Conservation (phyloP, 1,284 basidiomycete species). For the Earliella scabrosa region DNA sequence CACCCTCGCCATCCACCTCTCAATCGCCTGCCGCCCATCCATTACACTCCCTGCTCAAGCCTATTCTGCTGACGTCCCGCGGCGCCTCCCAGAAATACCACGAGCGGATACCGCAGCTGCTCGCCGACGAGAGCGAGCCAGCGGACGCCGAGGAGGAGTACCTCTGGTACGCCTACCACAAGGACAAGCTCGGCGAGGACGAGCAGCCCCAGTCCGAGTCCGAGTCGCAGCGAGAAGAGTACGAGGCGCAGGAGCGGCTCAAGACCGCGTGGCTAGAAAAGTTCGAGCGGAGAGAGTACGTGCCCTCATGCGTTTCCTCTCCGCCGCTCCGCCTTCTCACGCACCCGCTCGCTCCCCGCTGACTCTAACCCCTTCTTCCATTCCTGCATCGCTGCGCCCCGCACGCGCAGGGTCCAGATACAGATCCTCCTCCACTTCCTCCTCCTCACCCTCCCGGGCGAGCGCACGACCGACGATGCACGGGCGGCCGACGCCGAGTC, state of each 20-base stretch:
- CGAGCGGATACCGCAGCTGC: constrained; percentile 58
- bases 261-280: constrained; percentile 58
- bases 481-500: constrained; percentile 4
- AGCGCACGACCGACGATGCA: constrained; percentile 4
- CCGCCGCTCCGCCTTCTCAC: neutral
- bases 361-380: constrained; percentile 8
- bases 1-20: constrained; percentile 14
- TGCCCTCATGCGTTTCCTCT: constrained; percentile 20
- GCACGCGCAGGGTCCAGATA: constrained; percentile 58
- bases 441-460: constrained; percentile 61
- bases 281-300: constrained; percentile 76
- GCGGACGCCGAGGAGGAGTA: constrained; percentile 68
- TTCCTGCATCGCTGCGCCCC: neutral
- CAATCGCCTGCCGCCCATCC: constrained; percentile 45
- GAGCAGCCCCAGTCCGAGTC: constrained; percentile 21
- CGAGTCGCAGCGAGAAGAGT: constrained; percentile 17
- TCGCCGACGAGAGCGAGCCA: constrained; percentile 57
- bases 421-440: constrained; percentile 72
- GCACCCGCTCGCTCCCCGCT: neutral
- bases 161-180: constrained; percentile 71
- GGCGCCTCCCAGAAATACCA: constrained; percentile 64
- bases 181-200: constrained; percentile 54
- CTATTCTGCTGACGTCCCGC: constrained; percentile 62
- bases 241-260: constrained; percentile 48
- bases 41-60: constrained; percentile 58